Conservation (phyloP, 306 rosid genomes). For the Luffa aegyptiaca region DNA sequence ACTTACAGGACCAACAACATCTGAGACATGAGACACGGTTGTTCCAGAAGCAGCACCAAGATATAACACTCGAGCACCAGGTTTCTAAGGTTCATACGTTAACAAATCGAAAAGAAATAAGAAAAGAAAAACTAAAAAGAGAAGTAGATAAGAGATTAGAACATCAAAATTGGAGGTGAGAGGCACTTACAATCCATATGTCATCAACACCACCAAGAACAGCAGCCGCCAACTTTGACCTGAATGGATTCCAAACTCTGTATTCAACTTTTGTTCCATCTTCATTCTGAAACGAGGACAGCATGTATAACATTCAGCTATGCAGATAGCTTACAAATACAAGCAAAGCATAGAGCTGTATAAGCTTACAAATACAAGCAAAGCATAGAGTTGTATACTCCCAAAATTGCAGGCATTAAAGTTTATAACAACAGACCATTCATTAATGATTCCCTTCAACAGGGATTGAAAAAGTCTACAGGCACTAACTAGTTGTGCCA, state of each 20-base stretch:
- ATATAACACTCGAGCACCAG: constrained; percentile 72
- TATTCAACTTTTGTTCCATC: constrained; percentile 76
- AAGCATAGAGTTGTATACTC: not conserved
- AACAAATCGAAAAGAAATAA: not conserved
- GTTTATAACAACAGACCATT: not conserved
- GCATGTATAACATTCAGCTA: not conserved
- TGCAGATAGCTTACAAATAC: not conserved
- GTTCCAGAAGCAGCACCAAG: constrained; percentile 98
- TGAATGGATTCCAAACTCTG: constrained; percentile 87
- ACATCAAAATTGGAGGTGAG: not conserved
- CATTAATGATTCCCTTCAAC: not conserved
- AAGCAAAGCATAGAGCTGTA: not conserved
- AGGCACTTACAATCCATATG: not conserved
- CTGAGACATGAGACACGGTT: constrained; percentile 94
- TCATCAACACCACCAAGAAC: constrained; percentile 84
- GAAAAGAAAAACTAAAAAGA: no score
- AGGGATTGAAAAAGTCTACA: not conserved
- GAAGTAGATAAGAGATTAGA: not conserved
- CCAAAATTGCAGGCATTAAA: not conserved
- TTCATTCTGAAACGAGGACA: constrained; percentile 36
- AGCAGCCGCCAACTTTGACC: constrained; percentile 90
- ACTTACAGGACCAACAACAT: constrained; percentile 87
- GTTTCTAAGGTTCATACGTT: constrained; percentile 33
- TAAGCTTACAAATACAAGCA: no score
- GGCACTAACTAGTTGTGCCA: not conserved